A percentile compares a stretch with the other conserved stretches of the same genome.
These are phyloP conservation scores for Tolypocladium nubicola DNA, from an alignment of 2,329 filamentous ascomycete species.

Conservation along the genomic window DNA sequence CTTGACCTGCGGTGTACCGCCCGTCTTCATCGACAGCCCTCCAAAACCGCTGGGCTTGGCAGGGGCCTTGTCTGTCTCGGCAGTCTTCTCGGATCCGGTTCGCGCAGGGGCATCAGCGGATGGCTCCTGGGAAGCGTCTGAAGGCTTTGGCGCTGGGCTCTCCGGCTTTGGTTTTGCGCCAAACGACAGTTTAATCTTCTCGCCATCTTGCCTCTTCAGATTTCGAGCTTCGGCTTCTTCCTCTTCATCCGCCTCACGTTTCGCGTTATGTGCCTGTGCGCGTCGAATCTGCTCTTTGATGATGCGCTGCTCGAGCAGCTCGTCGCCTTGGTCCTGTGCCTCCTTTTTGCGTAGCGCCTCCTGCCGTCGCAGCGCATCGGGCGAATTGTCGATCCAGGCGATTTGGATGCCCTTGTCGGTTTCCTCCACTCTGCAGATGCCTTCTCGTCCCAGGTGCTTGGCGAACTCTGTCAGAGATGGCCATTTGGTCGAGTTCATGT, in stretches of 20 bases:
- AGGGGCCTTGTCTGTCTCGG: conserved; percentile 8
- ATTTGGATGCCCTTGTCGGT: conserved; percentile 77
- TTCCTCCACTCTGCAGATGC: conserved; percentile 84
- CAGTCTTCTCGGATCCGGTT: conserved; percentile 2
- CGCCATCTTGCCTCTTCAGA: conserved; percentile 55
- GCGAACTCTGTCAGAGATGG: conserved; percentile 80
- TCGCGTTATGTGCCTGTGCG: conserved; percentile 45
- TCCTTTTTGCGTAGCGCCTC: conserved; percentile 79
- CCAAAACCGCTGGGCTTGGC: conserved; percentile 21
- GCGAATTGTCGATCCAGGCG: conserved; percentile 84
- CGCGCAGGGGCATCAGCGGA: conserved; percentile 11
- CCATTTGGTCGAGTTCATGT: conserved; percentile 93
- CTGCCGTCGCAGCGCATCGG: conserved; percentile 68
- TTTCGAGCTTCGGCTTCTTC: conserved; percentile 31
- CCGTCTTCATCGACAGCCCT: conserved; percentile 54
- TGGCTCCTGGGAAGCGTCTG: conserved; percentile 6
- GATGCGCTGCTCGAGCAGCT: conserved; percentile 75
- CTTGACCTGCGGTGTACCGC: conserved; percentile 55
- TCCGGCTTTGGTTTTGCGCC: conserved; percentile 30
- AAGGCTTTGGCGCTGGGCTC: neutral
- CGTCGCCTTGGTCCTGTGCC: conserved; percentile 79
- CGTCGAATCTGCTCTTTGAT: conserved; percentile 75
- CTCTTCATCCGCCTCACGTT: conserved; percentile 27
- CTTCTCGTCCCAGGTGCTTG: conserved; percentile 75
- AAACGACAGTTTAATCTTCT: conserved; percentile 65